Evolutionary conservation across 2,329 filamentous ascomycete genomes (phyloP).

Genomic region (Aspergillus ochraceus): DNA sequence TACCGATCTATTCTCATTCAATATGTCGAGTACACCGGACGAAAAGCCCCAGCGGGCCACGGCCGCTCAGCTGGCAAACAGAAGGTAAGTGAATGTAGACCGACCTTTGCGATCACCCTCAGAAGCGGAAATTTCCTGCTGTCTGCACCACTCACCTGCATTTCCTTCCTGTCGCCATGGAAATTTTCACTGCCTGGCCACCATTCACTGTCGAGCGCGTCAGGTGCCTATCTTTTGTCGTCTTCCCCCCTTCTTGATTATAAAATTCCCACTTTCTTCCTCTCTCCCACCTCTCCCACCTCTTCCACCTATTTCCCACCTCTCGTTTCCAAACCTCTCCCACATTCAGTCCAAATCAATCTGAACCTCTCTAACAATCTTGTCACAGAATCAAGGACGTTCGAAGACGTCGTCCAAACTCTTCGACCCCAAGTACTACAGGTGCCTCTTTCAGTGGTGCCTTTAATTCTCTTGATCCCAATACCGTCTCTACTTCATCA

Average conservation of each 20-base stretch:
- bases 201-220: not conserved
- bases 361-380: conserved; percentile 7
- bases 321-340: not conserved
- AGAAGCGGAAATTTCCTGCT: conserved; percentile 2
- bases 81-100: conserved; percentile 52
- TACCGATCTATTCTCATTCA: conserved; percentile 28
- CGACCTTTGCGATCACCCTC: conserved; percentile 15
- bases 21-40: conserved; percentile 42
- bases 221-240: not conserved
- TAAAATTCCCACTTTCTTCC: not conserved
- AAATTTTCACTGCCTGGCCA: conserved; percentile 4
- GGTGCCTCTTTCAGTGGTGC: conserved; percentile 23
- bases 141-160: not conserved
- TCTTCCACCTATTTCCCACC: not conserved
- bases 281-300: not conserved
- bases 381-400: conserved; percentile 25
- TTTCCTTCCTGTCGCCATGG: not conserved
- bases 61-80: conserved; percentile 54
- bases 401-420: conserved; percentile 26
- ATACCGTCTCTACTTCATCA: conserved; percentile 27
- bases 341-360: not conserved
- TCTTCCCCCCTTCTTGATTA: not conserved
- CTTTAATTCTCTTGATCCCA: conserved; percentile 32
- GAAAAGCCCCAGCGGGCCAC: conserved; percentile 53
- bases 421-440: conserved; percentile 18